Percentiles rank a stretch among this genome's conserved stretches.
Evolutionary conservation across 495 filamentous ascomycete species (phyloP).

Genomic region (Neurospora tetraspora): DNA sequence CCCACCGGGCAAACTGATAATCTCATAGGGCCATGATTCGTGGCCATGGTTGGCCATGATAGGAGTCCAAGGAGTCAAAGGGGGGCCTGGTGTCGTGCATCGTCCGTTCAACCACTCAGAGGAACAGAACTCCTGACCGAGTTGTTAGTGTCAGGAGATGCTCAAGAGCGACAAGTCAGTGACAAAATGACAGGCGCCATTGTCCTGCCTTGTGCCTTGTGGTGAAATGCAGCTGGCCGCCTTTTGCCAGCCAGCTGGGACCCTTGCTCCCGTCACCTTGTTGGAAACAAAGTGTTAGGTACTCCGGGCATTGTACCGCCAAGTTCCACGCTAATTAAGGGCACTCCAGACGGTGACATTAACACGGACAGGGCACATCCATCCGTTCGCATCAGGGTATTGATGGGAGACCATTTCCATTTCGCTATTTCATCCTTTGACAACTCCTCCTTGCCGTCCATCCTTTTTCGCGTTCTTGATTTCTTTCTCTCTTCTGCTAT

Average conservation of each 20-base stretch:
- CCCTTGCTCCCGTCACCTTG: background rate
- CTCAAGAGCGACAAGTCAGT: background rate
- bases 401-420: background rate
- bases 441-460: background rate
- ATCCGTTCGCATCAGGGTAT: background rate
- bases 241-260: constrained; percentile 8
- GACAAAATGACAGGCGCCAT: background rate
- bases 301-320: background rate
- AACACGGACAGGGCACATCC: background rate
- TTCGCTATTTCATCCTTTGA: constrained; percentile 1
- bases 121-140: background rate
- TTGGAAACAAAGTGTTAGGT: background rate
- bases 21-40: background rate
- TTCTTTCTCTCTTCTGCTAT: constrained; percentile 30
- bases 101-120: background rate
- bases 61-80: background rate
- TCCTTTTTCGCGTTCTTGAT: constrained; percentile 6
- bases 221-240: too few relatives aligned
- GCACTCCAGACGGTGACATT: background rate
- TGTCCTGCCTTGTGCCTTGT: background rate
- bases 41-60: background rate
- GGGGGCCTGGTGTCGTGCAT: background rate
- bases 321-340: background rate
- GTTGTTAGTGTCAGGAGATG: background rate
- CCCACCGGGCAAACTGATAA: background rate